These are phyloP conservation scores for Wickerhamiella kurtzmanii DNA, from an alignment of 805 yeast genomes.

Conservation along the genomic window DNA sequence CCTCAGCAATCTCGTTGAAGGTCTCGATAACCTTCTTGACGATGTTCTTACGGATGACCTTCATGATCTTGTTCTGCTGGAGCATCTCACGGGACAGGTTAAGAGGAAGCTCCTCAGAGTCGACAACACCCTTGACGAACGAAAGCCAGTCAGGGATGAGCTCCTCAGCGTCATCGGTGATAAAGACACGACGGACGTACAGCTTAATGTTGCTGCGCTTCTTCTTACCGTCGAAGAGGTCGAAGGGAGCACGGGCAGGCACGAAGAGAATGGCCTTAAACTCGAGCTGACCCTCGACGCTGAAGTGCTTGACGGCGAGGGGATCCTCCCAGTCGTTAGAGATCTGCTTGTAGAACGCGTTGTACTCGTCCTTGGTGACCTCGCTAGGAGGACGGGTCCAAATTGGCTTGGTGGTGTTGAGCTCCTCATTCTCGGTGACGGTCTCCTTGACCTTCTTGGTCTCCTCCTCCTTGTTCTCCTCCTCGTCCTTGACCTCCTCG, in stretches of 20 bases:
- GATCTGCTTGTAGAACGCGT: slow-evolving; percentile 97
- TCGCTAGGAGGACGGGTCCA: slow-evolving; percentile 99
- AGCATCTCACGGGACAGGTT: slow-evolving; percentile 99
- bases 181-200: slow-evolving; percentile 98
- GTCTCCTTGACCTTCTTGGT: slow-evolving; percentile 82
- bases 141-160: slow-evolving; percentile 98
- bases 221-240: slow-evolving; percentile 95
- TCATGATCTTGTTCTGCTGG: slow-evolving; percentile 98
- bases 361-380: slow-evolving; percentile 95
- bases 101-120: slow-evolving; percentile 98
- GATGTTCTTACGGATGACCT: slow-evolving; percentile 98
- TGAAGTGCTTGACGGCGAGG: slow-evolving; percentile 97
- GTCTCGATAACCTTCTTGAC: slow-evolving; percentile 97
- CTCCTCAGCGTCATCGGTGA: slow-evolving; percentile 99
- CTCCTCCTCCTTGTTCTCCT: slow-evolving; percentile 58
- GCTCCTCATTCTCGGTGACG: slow-evolving; percentile 93
- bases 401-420: slow-evolving; percentile 96
- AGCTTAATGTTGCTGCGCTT: slow-evolving; percentile 98
- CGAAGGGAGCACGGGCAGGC: slow-evolving; percentile 99
- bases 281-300: slow-evolving; percentile 99
- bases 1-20: slow-evolving; percentile 98
- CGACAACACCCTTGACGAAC: slow-evolving; percentile 98
- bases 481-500: slow-evolving; percentile 67
- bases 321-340: slow-evolving; percentile 99
- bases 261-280: slow-evolving; percentile 94